Percentiles rank a stretch among this genome's conserved stretches.
These are phyloP conservation scores for Claviceps maximensis DNA, from an alignment of 2,329 filamentous ascomycete genomes.

Conservation along the genomic window DNA sequence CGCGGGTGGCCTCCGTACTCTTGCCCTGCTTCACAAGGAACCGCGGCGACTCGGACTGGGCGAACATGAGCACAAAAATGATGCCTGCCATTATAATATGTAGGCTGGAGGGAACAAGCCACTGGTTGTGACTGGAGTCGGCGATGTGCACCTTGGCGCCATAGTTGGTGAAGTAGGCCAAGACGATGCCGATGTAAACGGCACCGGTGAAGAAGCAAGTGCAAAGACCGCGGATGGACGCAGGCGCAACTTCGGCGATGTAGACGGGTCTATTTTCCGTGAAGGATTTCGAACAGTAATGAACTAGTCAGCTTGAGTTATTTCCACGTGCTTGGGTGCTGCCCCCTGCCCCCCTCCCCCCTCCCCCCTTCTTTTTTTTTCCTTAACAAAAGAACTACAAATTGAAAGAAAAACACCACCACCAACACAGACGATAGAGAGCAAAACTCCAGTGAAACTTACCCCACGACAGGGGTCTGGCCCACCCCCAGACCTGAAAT, in stretches of 20 bases:
- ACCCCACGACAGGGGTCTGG: slow-evolving; percentile 51
- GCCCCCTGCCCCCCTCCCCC: too few relatives aligned
- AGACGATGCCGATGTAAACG: slow-evolving; percentile 65
- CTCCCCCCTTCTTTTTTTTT: too few relatives aligned
- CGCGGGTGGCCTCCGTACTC: slow-evolving; percentile 41
- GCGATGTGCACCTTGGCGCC: slow-evolving; percentile 38
- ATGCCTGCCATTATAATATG: slow-evolving; percentile 67
- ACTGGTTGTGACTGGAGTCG: slow-evolving; percentile 32
- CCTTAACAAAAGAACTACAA: too few relatives aligned
- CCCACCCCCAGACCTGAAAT: slow-evolving; percentile 54
- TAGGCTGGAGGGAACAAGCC: slow-evolving; percentile 58
- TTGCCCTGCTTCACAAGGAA: slow-evolving; percentile 54
- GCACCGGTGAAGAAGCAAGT: slow-evolving; percentile 41
- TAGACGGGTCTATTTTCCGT: slow-evolving; percentile 42
- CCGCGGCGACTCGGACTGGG: slow-evolving; percentile 57
- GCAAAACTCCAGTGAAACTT: slow-evolving; percentile 6
- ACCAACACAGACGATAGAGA: too few relatives aligned
- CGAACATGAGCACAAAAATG: slow-evolving; percentile 56
- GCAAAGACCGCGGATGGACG: slow-evolving; percentile 57
- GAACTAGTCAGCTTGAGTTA: too few relatives aligned
- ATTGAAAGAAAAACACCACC: too few relatives aligned
- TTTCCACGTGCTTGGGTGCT: too few relatives aligned
- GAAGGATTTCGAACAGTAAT: neutral
- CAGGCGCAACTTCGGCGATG: slow-evolving; percentile 58
- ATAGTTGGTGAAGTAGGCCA: slow-evolving; percentile 67